Percentiles rank a stretch among this genome's conserved stretches.
Conservation (phyloP, 2,329 filamentous ascomycete species). For the Fusarium odoratissimum region DNA sequence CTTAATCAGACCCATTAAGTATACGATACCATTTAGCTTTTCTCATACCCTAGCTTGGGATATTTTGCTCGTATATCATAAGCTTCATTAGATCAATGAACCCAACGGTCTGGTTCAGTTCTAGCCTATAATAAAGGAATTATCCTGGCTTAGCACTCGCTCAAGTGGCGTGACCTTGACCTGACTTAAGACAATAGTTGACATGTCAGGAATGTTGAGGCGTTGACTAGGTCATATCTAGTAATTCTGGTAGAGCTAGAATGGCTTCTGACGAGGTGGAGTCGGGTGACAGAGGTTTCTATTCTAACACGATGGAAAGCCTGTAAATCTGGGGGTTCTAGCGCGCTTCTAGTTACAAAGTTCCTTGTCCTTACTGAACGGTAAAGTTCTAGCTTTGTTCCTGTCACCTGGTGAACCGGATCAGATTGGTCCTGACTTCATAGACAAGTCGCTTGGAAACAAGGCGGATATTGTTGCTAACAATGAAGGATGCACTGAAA, state of each 20-base stretch:
- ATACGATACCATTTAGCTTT: accelerated
- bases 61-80: no score
- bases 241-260: neutral
- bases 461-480: accelerated
- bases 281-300: neutral
- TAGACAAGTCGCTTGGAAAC: neutral
- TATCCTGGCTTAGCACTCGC: accelerated
- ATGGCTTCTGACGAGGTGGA: neutral
- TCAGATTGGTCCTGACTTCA: neutral
- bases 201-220: neutral
- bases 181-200: neutral
- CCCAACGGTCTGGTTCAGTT: neutral
- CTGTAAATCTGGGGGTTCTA: neutral
- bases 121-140: neutral
- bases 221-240: neutral
- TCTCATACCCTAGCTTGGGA: neutral
- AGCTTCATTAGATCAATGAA: neutral
- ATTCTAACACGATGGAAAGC: neutral
- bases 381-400: accelerated
- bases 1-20: neutral
- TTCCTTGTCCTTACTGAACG: neutral
- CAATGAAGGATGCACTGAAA: neutral
- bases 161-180: neutral
- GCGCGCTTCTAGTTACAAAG: neutral
- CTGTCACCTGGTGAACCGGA: neutral